Evolutionary conservation across 805 yeast genomes (phyloP).

Genomic region (Ogataea siamensis): DNA sequence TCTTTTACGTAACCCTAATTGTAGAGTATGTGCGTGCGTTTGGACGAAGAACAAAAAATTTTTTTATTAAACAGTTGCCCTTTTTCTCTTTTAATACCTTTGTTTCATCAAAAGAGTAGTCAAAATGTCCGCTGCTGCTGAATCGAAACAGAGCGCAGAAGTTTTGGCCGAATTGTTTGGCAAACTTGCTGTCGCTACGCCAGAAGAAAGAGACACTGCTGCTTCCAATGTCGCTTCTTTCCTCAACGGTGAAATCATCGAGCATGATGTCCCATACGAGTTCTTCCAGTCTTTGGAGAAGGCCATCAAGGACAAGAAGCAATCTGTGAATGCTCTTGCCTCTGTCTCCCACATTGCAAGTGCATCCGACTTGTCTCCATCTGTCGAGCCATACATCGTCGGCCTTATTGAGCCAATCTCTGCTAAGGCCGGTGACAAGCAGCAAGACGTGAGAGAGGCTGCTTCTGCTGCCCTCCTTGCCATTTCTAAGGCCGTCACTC

Average conservation of each 20-base stretch:
- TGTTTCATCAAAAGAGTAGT: constrained; percentile 14
- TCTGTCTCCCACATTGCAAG: constrained; percentile 86
- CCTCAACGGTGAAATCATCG: constrained; percentile 95
- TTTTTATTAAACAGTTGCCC: constrained; percentile 13
- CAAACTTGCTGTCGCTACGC: constrained; percentile 84
- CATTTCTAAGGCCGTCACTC: constrained; percentile 80
- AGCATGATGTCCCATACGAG: constrained; percentile 93
- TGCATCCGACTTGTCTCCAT: constrained; percentile 73
- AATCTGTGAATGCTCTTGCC: constrained; percentile 74
- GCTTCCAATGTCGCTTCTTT: constrained; percentile 88
- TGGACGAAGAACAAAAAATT: constrained; percentile 11
- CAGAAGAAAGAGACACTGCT: constrained; percentile 80
- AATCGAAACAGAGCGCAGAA: constrained; percentile 63
- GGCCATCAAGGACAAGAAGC: constrained; percentile 81
- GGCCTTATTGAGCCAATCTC: constrained; percentile 68
- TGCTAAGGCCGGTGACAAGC: constrained; percentile 88
- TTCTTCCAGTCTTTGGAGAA: constrained; percentile 77
- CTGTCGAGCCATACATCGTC: constrained; percentile 95
- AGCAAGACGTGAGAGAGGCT: constrained; percentile 64
- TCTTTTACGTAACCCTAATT: constrained; percentile 9
- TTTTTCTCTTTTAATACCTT: constrained; percentile 11
- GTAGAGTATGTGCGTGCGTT: constrained; percentile 15
- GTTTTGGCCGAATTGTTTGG: constrained; percentile 92
- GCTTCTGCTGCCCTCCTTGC: constrained; percentile 78
- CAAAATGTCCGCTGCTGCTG: constrained; percentile 42